phyloP scores from a whole-genome alignment of 495 filamentous ascomycete genomes.

The Poronia punctata region DNA sequence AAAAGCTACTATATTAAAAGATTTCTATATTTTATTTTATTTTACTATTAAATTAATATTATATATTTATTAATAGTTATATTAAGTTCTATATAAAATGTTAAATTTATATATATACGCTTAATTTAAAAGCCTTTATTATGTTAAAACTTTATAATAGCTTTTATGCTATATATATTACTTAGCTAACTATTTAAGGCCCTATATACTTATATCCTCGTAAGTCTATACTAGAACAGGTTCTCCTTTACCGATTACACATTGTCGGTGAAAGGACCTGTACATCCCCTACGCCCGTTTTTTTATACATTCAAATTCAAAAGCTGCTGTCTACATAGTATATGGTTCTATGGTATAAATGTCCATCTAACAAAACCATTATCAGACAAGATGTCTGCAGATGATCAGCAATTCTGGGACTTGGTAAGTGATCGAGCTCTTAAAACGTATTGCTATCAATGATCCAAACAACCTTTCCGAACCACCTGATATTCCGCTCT shows the following conservation, averaged over 20 bases:
- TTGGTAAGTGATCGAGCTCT: conserved; percentile 36
- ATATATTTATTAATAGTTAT: neutral
- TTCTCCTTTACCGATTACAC: no score
- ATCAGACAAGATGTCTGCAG: conserved; percentile 47
- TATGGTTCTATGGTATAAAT: no score
- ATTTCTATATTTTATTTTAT: neutral
- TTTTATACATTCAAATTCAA: no score
- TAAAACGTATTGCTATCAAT: conserved; percentile 2
- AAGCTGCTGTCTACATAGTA: no score
- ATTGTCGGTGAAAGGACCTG: no score
- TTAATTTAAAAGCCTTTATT: neutral
- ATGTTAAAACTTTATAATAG: neutral
- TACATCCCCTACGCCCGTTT: no score
- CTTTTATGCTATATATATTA: neutral
- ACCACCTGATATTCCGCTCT: neutral
- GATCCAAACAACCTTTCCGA: neutral
- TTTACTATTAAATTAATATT: neutral
- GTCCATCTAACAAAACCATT: no score
- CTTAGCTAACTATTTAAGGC: neutral
- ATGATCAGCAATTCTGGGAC: conserved; percentile 58
- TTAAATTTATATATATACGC: neutral
- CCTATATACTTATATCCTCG: neutral
- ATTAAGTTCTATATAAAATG: neutral
- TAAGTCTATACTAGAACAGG: neutral
- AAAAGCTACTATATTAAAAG: no score